Evolutionary conservation across 202 grass and related monocot species (phyloP).

Genomic region (Dendrocalamus latiflorus): DNA sequence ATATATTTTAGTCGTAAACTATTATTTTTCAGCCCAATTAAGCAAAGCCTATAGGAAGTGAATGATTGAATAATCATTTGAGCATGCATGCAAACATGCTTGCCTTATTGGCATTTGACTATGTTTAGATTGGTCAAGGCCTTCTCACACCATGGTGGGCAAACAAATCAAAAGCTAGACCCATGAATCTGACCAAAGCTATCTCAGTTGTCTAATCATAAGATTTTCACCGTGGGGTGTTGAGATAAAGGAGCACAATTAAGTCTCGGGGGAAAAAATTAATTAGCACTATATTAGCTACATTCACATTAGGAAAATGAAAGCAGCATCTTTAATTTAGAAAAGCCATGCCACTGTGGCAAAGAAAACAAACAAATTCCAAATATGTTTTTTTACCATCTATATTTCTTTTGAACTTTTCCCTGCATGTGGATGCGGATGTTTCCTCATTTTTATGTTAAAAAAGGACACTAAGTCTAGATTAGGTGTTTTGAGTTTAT

Average conservation of each 20-base stretch:
- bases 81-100: not conserved
- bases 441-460: no score
- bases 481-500: no score
- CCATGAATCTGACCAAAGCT: slow-evolving; percentile 39
- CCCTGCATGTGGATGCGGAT: no score
- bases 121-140: slow-evolving; percentile 26
- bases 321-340: not conserved
- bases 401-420: no score
- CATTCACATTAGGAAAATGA: not conserved
- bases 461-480: no score
- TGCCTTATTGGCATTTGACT: slow-evolving; percentile 28
- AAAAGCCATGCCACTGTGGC: not conserved
- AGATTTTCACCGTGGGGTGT: not conserved
- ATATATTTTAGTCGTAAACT: no score
- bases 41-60: not conserved
- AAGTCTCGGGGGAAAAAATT: not conserved
- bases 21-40: no score
- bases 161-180: slow-evolving; percentile 39
- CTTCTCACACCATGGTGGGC: slow-evolving; percentile 14
- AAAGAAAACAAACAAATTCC: not conserved
- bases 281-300: not conserved
- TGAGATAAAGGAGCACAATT: not conserved
- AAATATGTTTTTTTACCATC: not conserved
- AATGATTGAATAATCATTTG: slow-evolving; percentile 21
- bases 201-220: slow-evolving; percentile 28